A percentile compares a stretch with the other conserved stretches of the same genome.
phyloP scores from a whole-genome alignment of 306 rosid species.

The Citrullus amarus region DNA sequence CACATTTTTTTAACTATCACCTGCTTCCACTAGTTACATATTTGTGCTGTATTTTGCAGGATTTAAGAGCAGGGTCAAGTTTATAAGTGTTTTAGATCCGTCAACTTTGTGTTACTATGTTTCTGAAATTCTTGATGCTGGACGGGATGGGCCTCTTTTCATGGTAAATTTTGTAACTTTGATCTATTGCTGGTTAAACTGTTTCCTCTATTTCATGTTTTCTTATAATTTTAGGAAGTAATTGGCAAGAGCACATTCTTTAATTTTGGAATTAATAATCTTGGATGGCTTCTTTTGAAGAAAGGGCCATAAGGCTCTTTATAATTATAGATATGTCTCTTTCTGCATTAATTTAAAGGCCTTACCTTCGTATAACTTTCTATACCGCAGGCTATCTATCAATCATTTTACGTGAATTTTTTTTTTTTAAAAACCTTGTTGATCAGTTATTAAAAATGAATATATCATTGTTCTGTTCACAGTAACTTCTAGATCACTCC shows the following conservation, averaged over 20 bases:
- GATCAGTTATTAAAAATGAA: neutral
- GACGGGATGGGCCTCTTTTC: conserved; percentile 71
- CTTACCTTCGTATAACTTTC: neutral
- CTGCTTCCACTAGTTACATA: conserved; percentile 13
- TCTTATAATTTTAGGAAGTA: neutral
- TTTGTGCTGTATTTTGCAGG: conserved; percentile 50
- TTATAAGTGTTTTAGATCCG: conserved; percentile 71
- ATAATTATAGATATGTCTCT: neutral
- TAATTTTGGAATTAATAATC: neutral
- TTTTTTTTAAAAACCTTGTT: too few species aligned
- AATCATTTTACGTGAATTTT: too few species aligned
- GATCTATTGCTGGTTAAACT: neutral
- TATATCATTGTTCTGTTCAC: neutral
- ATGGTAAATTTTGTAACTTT: conserved; percentile 46
- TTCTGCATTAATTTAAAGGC: neutral
- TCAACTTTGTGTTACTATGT: conserved; percentile 56
- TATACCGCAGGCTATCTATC: neutral
- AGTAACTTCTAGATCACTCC: neutral
- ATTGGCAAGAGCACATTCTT: neutral
- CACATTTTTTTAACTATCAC: neutral
- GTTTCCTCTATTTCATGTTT: neutral
- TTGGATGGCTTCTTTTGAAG: neutral
- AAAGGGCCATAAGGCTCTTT: neutral
- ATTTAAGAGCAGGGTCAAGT: conserved; percentile 79
- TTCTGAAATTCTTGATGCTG: conserved; percentile 86